A percentile compares a stretch with the other conserved stretches of the same genome.
These are phyloP conservation scores for Ustilago tritici DNA, from an alignment of 1,284 basidiomycete genomes.

Conservation along the genomic window DNA sequence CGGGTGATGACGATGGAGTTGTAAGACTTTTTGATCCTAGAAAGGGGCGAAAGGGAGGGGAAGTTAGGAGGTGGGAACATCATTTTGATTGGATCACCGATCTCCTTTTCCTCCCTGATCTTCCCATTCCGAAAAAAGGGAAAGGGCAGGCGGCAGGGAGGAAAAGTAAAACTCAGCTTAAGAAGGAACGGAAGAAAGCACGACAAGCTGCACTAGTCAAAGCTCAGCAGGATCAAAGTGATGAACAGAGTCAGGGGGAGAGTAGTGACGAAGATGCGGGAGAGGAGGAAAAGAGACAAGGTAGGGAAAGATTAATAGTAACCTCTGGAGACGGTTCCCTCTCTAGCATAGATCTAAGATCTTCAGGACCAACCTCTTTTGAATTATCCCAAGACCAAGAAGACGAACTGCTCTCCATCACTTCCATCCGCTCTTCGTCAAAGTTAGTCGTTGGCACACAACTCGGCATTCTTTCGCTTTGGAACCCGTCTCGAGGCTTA, in stretches of 20 bases:
- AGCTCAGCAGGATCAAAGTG: constrained; percentile 1
- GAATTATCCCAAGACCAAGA: constrained; percentile 90
- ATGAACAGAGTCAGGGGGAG: constrained; percentile 10
- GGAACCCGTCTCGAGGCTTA: constrained; percentile 87
- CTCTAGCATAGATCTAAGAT: constrained; percentile 80
- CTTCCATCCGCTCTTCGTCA: constrained; percentile 81
- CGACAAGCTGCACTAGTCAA: constrained; percentile 7
- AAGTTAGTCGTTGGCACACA: constrained; percentile 92
- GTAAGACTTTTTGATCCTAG: constrained; percentile 94
- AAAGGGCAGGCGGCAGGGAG: constrained; percentile 24
- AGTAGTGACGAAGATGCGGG: neutral
- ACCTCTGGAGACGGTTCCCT: constrained; percentile 86
- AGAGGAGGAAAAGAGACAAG: constrained; percentile 1
- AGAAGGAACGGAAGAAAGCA: constrained; percentile 23
- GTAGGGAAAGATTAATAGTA: constrained; percentile 55
- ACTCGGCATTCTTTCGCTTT: constrained; percentile 88
- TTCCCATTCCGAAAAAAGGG: constrained; percentile 42
- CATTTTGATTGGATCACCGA: constrained; percentile 97
- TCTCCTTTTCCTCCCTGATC: constrained; percentile 77
- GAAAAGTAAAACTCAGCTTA: constrained; percentile 32
- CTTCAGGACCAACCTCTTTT: constrained; percentile 74
- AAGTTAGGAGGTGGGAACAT: constrained; percentile 79
- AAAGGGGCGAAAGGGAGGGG: constrained; percentile 46
- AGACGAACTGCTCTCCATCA: constrained; percentile 88
- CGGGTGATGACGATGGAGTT: constrained; percentile 93